Conservation (phyloP, 768 basidiomycete species). For the Tulasnella sp. region DNA sequence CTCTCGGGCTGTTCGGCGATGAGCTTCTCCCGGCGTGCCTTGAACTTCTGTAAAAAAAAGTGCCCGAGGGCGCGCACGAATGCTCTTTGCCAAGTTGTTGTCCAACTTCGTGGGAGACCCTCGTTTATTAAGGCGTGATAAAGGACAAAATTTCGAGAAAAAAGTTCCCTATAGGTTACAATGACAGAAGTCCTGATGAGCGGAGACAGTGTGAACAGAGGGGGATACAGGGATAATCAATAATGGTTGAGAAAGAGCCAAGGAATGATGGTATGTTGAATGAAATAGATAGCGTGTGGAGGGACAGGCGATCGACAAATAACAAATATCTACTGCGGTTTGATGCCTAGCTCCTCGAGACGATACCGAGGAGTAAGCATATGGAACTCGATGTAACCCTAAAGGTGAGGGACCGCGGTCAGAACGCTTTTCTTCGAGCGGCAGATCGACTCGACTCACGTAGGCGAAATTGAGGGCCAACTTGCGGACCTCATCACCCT, state of each 20-base stretch:
- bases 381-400: slow-evolving; percentile 2
- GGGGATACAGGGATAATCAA: background rate
- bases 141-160: background rate
- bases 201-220: background rate
- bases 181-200: background rate
- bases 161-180: background rate
- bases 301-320: background rate
- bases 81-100: too few relatives aligned
- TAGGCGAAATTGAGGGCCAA: slow-evolving; percentile 1
- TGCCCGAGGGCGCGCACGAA: too few relatives aligned
- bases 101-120: too few relatives aligned
- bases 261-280: background rate
- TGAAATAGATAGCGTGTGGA: background rate
- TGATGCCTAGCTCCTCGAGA: slow-evolving; percentile 8
- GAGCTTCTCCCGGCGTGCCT: too few relatives aligned
- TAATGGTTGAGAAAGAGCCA: background rate
- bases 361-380: slow-evolving; percentile 1
- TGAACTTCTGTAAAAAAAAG: too few relatives aligned
- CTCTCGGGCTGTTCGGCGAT: too few relatives aligned
- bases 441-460: background rate
- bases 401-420: background rate
- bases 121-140: too few relatives aligned
- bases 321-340: background rate
- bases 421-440: background rate
- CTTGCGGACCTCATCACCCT: slow-evolving; percentile 8